Conservation (phyloP, 2,329 filamentous ascomycete species). For the Hysterium pulicare region DNA sequence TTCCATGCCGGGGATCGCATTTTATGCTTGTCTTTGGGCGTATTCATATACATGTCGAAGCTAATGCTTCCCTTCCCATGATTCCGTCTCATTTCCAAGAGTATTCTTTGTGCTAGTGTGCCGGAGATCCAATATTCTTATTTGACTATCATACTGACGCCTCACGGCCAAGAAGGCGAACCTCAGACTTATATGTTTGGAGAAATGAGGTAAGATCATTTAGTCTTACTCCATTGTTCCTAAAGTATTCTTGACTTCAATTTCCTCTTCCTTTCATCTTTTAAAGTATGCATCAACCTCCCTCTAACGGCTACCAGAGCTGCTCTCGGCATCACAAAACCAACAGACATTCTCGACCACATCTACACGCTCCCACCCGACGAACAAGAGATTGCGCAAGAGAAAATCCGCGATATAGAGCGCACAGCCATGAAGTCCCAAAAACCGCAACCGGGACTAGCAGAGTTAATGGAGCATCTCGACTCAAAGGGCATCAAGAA, state of each 20-base stretch:
- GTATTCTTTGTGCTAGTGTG: too few species aligned
- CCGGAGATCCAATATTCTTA: too few species aligned
- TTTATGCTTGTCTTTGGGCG: too few species aligned
- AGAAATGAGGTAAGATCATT: slow-evolving; percentile 65
- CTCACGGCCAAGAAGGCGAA: slow-evolving; percentile 59
- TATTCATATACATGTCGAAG: too few species aligned
- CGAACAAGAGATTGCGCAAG: slow-evolving; percentile 63
- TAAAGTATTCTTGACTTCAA: not conserved
- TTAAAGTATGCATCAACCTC: not conserved
- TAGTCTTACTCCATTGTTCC: not conserved
- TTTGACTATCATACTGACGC: too few species aligned
- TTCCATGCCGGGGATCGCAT: too few species aligned
- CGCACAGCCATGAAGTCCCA: slow-evolving; percentile 75
- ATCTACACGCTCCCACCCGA: slow-evolving; percentile 68
- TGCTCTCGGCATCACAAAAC: slow-evolving; percentile 68
- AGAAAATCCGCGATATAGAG: slow-evolving; percentile 76
- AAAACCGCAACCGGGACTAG: slow-evolving; percentile 75
- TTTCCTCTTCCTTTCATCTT: not conserved
- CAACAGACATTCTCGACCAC: slow-evolving; percentile 83
- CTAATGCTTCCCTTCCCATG: too few species aligned
- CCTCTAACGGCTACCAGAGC: slow-evolving; percentile 34
- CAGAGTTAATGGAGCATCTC: slow-evolving; percentile 76
- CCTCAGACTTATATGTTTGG: slow-evolving; percentile 96
- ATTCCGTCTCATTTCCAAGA: too few species aligned
- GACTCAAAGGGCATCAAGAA: slow-evolving; percentile 65